Conservation (phyloP, 208 protist species). For the Leishmania amazonensis region DNA sequence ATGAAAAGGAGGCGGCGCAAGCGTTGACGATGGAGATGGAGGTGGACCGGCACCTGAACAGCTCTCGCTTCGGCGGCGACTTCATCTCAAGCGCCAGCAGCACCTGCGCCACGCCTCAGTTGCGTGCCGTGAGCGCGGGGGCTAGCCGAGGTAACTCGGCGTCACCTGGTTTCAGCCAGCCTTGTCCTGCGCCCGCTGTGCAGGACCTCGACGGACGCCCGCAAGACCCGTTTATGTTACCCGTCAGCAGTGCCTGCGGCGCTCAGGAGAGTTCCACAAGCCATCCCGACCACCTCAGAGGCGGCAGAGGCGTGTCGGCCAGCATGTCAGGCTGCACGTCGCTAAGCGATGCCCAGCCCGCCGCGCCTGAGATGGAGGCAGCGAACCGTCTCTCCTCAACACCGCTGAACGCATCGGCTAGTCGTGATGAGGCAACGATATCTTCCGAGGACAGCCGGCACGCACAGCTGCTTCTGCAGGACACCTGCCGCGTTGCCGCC, state of each 20-base stretch:
- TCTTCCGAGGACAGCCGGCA: constrained; percentile 24
- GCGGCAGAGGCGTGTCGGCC: background rate
- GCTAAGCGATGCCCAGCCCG: background rate
- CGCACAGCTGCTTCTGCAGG: constrained; percentile 44
- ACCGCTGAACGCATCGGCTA: constrained; percentile 6
- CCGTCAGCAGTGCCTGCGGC: constrained; percentile 17
- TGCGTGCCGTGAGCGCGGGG: constrained; percentile 11
- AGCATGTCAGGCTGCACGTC: background rate
- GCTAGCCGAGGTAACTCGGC: constrained; percentile 24
- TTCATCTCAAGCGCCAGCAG: constrained; percentile 30
- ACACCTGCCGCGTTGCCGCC: constrained; percentile 49
- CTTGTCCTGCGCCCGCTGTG: background rate
- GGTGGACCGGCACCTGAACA: constrained; percentile 29
- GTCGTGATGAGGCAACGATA: constrained; percentile 23
- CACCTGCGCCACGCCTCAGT: constrained; percentile 29
- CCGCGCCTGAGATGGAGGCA: constrained; percentile 6
- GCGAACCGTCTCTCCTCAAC: constrained; percentile 1
- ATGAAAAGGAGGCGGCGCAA: constrained; percentile 23
- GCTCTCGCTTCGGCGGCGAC: constrained; percentile 19
- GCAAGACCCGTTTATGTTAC: constrained; percentile 15
- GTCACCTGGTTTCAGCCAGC: constrained; percentile 7
- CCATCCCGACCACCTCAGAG: background rate
- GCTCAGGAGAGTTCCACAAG: background rate
- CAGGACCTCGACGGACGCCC: background rate
- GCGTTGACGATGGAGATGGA: constrained; percentile 32